These are phyloP conservation scores for Penicillium angulare DNA, from an alignment of 495 filamentous ascomycete genomes.

Conservation along the genomic window DNA sequence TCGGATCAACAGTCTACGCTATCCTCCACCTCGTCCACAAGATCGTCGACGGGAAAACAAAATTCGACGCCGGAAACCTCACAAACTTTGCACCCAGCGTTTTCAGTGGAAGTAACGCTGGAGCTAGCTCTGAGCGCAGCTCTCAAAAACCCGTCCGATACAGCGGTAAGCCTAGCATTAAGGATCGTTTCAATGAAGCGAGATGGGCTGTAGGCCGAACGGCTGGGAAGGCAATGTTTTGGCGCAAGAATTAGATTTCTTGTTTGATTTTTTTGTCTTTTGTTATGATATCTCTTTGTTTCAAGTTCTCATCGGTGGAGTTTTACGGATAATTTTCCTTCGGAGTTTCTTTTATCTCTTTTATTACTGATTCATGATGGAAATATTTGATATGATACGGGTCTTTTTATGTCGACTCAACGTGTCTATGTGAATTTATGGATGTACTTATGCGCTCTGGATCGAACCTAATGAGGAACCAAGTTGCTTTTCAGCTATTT, in stretches of 20 bases:
- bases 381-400: conserved; percentile 15
- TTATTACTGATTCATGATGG: conserved; percentile 16
- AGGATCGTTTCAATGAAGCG: conserved; percentile 37
- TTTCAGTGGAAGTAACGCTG: conserved; percentile 24
- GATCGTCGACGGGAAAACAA: conserved; percentile 81
- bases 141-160: conserved; percentile 29
- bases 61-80: conserved; percentile 50
- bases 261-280: neutral
- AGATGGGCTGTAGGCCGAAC: conserved; percentile 37
- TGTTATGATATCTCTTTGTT: neutral
- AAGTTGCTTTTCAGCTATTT: no score
- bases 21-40: conserved; percentile 79
- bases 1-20: conserved; percentile 79
- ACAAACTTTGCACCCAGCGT: conserved; percentile 26
- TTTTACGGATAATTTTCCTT: neutral
- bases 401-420: conserved; percentile 10
- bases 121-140: conserved; percentile 23
- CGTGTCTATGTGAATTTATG: conserved; percentile 11
- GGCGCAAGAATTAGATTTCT: conserved; percentile 34
- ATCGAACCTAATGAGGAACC: neutral
- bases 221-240: conserved; percentile 44
- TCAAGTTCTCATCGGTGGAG: neutral
- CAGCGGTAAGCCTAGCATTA: conserved; percentile 32
- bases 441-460: conserved; percentile 4
- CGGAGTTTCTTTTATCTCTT: conserved; percentile 9